Percentiles rank a stretch among this genome's conserved stretches.
Evolutionary conservation across 306 rosid genomes (phyloP).

Genomic region (Cicer pinnatifidum): DNA sequence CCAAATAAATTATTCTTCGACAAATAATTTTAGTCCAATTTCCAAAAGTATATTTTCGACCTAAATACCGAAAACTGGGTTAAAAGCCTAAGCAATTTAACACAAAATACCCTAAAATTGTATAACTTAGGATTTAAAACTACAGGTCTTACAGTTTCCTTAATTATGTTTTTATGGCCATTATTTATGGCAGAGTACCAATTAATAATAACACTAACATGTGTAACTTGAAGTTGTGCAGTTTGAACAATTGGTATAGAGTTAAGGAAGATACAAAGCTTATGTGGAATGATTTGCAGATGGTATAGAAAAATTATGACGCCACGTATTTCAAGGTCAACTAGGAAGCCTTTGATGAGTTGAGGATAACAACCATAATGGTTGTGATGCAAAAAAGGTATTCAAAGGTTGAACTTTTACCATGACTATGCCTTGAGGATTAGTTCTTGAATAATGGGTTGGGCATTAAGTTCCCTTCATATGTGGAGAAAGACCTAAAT

Average conservation of each 20-base stretch:
- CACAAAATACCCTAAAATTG: no score
- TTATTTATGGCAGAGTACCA: constrained; percentile 44
- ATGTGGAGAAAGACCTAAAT: no score
- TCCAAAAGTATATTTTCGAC: no score
- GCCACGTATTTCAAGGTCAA: constrained; percentile 50
- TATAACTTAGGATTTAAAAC: no score
- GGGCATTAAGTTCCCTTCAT: no score
- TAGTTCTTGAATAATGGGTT: constrained; percentile 43
- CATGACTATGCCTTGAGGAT: constrained; percentile 46
- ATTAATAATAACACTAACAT: constrained; percentile 39
- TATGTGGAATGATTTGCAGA: constrained; percentile 48
- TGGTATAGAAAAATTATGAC: constrained; percentile 43
- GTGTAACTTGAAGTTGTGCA: constrained; percentile 48
- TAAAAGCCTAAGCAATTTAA: no score
- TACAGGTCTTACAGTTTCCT: no score
- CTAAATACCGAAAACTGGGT: no score
- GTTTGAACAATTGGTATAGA: constrained; percentile 47
- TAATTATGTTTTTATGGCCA: constrained; percentile 48
- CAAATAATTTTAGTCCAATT: no score
- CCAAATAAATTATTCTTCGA: no score
- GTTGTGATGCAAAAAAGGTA: constrained; percentile 67
- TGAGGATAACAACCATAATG: constrained; percentile 58
- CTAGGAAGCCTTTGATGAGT: constrained; percentile 48
- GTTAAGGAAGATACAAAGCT: constrained; percentile 48
- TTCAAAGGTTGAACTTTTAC: constrained; percentile 47